A percentile compares a stretch with the other conserved stretches of the same genome.
These are phyloP conservation scores for Dryas octopetala DNA, from an alignment of 306 rosid species.

Conservation along the genomic window DNA sequence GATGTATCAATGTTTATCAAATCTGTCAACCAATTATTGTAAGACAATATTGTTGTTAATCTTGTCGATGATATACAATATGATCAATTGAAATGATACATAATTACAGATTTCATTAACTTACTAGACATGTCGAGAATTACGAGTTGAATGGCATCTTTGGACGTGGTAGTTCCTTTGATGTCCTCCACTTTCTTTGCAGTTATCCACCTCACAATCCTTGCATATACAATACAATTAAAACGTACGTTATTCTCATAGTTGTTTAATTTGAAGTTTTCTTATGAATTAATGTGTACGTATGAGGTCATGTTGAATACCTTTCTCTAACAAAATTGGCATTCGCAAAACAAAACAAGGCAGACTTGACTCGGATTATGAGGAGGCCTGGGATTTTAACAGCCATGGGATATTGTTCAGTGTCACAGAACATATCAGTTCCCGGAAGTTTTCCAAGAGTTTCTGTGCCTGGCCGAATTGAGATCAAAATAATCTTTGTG, in stretches of 20 bases:
- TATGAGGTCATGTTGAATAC: constrained; percentile 20
- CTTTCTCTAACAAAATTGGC: constrained; percentile 71
- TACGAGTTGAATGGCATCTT: constrained; percentile 36
- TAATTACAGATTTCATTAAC: constrained; percentile 11
- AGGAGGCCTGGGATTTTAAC: constrained; percentile 57
- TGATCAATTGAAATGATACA: too few relatives aligned
- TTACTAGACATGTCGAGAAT: constrained; percentile 76
- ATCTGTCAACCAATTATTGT: constrained; percentile 30
- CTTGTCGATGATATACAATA: too few relatives aligned
- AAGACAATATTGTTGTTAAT: too few relatives aligned
- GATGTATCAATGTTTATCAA: constrained; percentile 75
- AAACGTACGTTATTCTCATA: not conserved
- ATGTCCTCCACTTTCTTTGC: constrained; percentile 37
- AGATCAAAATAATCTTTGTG: constrained; percentile 58
- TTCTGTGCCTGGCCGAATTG: constrained; percentile 71
- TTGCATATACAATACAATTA: constrained; percentile 14
- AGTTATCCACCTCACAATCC: constrained; percentile 57
- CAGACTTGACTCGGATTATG: constrained; percentile 62
- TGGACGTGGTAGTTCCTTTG: constrained; percentile 38
- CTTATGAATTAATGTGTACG: too few relatives aligned
- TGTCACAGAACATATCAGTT: constrained; percentile 59
- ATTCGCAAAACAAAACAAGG: constrained; percentile 83
- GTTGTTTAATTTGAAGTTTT: not conserved
- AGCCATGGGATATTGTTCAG: constrained; percentile 78
- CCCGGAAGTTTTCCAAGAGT: constrained; percentile 76